A percentile compares a stretch with the other conserved stretches of the same genome.
These are phyloP conservation scores for Claviceps arundinis DNA, from an alignment of 2,329 filamentous ascomycete genomes.

Conservation along the genomic window DNA sequence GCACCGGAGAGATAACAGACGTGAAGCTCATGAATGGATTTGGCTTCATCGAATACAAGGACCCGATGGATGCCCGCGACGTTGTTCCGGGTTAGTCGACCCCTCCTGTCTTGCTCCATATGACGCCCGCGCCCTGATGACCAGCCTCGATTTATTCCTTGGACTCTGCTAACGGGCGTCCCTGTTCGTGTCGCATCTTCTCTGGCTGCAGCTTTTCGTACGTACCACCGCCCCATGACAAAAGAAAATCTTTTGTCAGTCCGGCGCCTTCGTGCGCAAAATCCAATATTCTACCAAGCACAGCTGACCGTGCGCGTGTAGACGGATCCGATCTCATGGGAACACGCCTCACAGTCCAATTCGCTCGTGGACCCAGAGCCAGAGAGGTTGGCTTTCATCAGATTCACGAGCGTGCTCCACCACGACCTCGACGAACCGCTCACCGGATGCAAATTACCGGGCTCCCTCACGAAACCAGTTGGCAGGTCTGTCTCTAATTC, in stretches of 20 bases:
- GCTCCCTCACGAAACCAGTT: slow-evolving; percentile 96
- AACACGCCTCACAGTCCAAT: slow-evolving; percentile 93
- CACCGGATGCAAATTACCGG: slow-evolving; percentile 96
- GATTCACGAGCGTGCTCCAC: slow-evolving; percentile 42
- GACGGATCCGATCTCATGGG: slow-evolving; percentile 98
- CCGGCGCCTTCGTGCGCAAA: background rate
- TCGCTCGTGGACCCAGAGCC: slow-evolving; percentile 71
- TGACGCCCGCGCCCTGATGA: background rate
- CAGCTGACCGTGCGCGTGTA: slow-evolving; percentile 23
- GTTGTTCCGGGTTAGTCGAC: slow-evolving; percentile 78
- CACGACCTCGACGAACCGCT: slow-evolving; percentile 81
- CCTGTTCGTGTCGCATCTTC: background rate
- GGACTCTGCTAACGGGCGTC: slow-evolving; percentile 6
- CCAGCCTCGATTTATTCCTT: background rate
- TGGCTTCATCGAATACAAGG: slow-evolving; percentile 98
- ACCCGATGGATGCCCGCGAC: slow-evolving; percentile 94
- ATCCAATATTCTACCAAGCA: background rate
- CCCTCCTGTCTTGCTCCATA: background rate
- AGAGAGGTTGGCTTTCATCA: slow-evolving; percentile 34
- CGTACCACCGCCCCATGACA: slow-evolving; percentile 19
- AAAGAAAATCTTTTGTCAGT: background rate
- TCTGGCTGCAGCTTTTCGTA: slow-evolving; percentile 43
- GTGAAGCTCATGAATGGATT: slow-evolving; percentile 99
- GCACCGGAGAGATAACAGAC: slow-evolving; percentile 93
- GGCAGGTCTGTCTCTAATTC: slow-evolving; percentile 85